Conservation (phyloP, 192 early-diverging fungal species). For the Spizellomyces punctatus region DNA sequence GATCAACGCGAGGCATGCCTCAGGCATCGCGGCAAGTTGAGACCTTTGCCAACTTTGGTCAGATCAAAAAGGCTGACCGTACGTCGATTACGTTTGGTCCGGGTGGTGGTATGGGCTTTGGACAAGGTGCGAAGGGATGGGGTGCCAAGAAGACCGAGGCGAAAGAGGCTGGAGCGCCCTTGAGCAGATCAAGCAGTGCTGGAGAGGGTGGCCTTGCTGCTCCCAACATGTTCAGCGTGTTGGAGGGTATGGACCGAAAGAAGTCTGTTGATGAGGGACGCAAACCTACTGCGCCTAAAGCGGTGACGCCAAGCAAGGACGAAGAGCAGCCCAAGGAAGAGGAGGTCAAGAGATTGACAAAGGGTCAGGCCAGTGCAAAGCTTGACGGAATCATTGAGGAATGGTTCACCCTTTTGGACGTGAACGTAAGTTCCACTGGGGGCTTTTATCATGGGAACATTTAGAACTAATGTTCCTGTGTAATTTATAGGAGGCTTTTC, state of each 20-base stretch:
- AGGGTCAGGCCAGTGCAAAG: constrained; percentile 50
- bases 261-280: constrained; percentile 38
- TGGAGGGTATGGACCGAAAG: constrained; percentile 31
- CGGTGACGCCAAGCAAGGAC: constrained; percentile 17
- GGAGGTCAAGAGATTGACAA: not conserved
- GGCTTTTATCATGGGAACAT: not conserved
- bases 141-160: constrained; percentile 47
- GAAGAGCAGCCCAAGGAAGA: constrained; percentile 5
- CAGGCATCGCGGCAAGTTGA: constrained; percentile 68
- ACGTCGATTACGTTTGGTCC: constrained; percentile 57
- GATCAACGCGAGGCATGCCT: constrained; percentile 48
- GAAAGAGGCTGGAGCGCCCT: constrained; percentile 43
- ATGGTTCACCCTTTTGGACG: constrained; percentile 59
- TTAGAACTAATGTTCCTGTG: too few species aligned
- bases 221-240: constrained; percentile 16
- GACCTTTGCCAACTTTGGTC: constrained; percentile 70
- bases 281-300: not conserved
- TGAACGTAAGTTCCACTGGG: constrained; percentile 18
- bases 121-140: constrained; percentile 40
- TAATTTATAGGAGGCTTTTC: constrained; percentile 54
- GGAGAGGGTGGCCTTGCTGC: constrained; percentile 36
- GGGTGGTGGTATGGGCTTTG: constrained; percentile 45
- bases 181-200: constrained; percentile 48
- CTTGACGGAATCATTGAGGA: constrained; percentile 63
- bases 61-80: constrained; percentile 60